Evolutionary conservation across 2,329 filamentous ascomycete genomes (phyloP).

Genomic region (Stachybotrys chlorohalonatus): DNA sequence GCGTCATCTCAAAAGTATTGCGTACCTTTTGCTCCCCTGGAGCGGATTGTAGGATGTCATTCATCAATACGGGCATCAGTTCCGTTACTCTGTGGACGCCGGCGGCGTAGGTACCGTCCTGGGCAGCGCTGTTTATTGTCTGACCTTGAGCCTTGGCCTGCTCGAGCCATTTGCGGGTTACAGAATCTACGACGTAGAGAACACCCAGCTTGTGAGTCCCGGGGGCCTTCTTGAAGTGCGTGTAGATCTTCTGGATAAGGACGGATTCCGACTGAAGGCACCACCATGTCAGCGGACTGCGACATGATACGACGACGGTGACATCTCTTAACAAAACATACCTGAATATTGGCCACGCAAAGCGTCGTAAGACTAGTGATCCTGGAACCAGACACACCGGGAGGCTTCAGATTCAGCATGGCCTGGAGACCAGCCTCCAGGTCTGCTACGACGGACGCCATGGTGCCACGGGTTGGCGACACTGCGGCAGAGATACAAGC

Average conservation of each 20-base stretch:
- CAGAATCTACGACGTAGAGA: constrained; percentile 99
- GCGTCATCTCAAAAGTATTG: constrained; percentile 26
- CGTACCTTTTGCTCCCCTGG: constrained; percentile 96
- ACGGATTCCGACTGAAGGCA: constrained; percentile 72
- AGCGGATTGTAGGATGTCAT: constrained; percentile 81
- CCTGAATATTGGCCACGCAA: constrained; percentile 84
- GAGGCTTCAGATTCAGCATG: constrained; percentile 84
- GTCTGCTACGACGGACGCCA: constrained; percentile 82
- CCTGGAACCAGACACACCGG: constrained; percentile 87
- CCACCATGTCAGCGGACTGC: not conserved
- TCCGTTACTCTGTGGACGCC: constrained; percentile 96
- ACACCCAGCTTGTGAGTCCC: constrained; percentile 96
- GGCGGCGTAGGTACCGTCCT: constrained; percentile 87
- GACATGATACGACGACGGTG: not conserved
- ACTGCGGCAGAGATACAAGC: not conserved
- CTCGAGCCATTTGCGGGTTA: constrained; percentile 98
- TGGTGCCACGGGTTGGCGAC: constrained; percentile 25
- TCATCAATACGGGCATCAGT: constrained; percentile 87
- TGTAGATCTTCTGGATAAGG: constrained; percentile 92
- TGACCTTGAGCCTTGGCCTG: constrained; percentile 83
- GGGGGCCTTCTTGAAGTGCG: constrained; percentile 91
- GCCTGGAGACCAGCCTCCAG: constrained; percentile 84
- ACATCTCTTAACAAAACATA: constrained; percentile 30
- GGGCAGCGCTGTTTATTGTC: constrained; percentile 67
- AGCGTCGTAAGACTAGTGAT: constrained; percentile 80